phyloP scores from a whole-genome alignment of 345 rosid species.

The Melaleuca quinquenervia region DNA sequence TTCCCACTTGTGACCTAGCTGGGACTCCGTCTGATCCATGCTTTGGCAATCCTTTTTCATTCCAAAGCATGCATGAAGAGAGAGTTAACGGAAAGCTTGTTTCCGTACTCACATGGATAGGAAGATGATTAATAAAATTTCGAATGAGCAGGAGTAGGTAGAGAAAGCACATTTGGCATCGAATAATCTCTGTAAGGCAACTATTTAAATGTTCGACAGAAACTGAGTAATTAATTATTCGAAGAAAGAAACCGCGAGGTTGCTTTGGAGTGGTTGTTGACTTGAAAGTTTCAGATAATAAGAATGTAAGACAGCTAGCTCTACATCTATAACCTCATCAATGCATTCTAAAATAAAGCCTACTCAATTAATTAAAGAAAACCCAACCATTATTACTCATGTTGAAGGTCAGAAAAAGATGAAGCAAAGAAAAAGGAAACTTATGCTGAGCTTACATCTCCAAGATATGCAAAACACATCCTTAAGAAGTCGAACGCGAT shows the following conservation, averaged over 20 bases:
- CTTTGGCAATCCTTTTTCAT: neutral
- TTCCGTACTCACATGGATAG: neutral
- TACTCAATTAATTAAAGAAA: neutral
- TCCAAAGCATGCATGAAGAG: neutral
- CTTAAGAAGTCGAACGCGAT: neutral
- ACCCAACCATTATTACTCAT: neutral
- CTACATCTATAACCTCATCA: too few species aligned
- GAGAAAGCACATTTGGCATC: neutral
- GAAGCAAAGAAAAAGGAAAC: neutral
- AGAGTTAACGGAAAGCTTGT: neutral
- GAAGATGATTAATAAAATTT: neutral
- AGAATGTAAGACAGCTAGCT: too few species aligned
- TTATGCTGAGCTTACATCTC: neutral
- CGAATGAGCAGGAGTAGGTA: neutral
- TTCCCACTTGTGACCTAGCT: constrained; percentile 27
- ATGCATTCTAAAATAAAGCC: too few species aligned
- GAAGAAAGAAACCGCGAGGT: too few species aligned
- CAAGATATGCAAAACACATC: neutral
- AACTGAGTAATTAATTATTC: too few species aligned
- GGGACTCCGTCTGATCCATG: neutral
- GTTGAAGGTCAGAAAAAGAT: neutral
- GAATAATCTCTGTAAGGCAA: too few species aligned
- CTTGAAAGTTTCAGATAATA: too few species aligned
- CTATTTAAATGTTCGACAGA: too few species aligned
- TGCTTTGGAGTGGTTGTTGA: too few species aligned